These are phyloP conservation scores for Ogataea naganishii DNA, from an alignment of 805 yeast species.

Conservation along the genomic window DNA sequence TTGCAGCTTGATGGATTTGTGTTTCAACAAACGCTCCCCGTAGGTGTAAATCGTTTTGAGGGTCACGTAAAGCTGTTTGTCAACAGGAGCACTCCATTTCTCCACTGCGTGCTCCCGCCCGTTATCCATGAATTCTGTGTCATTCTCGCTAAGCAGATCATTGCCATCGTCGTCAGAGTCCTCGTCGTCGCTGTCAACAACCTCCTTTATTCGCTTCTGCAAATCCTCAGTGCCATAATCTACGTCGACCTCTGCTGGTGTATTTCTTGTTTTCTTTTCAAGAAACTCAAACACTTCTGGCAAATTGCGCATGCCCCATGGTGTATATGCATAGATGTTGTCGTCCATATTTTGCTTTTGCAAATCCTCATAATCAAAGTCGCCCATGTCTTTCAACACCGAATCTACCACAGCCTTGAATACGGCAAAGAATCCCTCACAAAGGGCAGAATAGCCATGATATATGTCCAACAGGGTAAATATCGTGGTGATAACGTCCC, in stretches of 20 bases:
- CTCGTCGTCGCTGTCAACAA: conserved; percentile 28
- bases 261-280: conserved; percentile 25
- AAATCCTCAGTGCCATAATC: conserved; percentile 9
- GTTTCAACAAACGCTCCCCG: conserved; percentile 61
- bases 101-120: conserved; percentile 18
- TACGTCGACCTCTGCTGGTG: conserved; percentile 12
- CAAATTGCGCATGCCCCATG: conserved; percentile 51
- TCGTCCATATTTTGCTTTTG: conserved; percentile 6
- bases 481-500: conserved; percentile 65
- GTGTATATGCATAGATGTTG: conserved; percentile 18
- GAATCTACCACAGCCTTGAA: conserved; percentile 54
- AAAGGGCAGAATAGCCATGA: conserved; percentile 70
- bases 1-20: conserved; percentile 49
- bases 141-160: conserved; percentile 15
- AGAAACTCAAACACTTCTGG: conserved; percentile 37
- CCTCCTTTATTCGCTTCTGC: conserved; percentile 13
- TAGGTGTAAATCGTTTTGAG: conserved; percentile 57
- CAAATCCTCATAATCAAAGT: conserved; percentile 16
- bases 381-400: conserved; percentile 28
- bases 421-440: conserved; percentile 65
- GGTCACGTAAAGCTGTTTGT: conserved; percentile 48
- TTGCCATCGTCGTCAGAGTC: conserved; percentile 27
- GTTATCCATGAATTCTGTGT: conserved; percentile 7
- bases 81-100: conserved; percentile 64
- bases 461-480: conserved; percentile 74